phyloP scores from a whole-genome alignment of 352 stramenopile species.

The Pythium dissotocum region DNA sequence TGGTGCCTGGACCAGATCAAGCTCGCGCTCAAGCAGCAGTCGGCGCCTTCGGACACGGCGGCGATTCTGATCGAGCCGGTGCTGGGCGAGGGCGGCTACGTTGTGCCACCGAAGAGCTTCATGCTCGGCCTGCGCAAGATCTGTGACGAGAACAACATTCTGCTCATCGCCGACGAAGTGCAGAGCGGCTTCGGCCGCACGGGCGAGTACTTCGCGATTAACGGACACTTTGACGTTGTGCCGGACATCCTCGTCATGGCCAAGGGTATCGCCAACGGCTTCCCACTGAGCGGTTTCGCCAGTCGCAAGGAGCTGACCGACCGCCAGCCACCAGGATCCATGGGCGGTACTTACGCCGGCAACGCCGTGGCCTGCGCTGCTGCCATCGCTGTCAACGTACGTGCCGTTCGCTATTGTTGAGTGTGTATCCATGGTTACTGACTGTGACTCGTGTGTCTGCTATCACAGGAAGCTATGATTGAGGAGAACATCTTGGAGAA shows the following conservation, averaged over 20 bases:
- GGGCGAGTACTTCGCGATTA: conserved; percentile 86
- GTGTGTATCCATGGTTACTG: not conserved
- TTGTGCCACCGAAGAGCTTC: conserved; percentile 90
- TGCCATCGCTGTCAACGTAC: conserved; percentile 72
- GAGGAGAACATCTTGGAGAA: conserved; percentile 91
- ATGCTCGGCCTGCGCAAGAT: conserved; percentile 91
- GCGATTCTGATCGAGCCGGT: conserved; percentile 92
- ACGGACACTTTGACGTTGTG: conserved; percentile 80
- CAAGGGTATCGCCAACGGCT: conserved; percentile 93
- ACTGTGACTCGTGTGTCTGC: not conserved
- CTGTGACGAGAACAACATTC: conserved; percentile 91
- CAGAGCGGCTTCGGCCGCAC: conserved; percentile 91
- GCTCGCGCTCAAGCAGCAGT: conserved; percentile 91
- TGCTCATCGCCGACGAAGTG: conserved; percentile 93
- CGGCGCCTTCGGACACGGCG: conserved; percentile 80
- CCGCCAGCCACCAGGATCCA: conserved; percentile 77
- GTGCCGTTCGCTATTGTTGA: not conserved
- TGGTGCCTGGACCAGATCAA: conserved; percentile 87
- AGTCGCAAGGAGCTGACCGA: conserved; percentile 88
- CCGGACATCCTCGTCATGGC: conserved; percentile 93
- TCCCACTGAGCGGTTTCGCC: conserved; percentile 89
- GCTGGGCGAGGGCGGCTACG: conserved; percentile 91
- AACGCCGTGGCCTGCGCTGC: conserved; percentile 92
- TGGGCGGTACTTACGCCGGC: conserved; percentile 93
- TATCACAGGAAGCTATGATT: conserved; percentile 73